phyloP scores from a whole-genome alignment of 257 asterid genomes.

The Primulina huaijiensis region DNA sequence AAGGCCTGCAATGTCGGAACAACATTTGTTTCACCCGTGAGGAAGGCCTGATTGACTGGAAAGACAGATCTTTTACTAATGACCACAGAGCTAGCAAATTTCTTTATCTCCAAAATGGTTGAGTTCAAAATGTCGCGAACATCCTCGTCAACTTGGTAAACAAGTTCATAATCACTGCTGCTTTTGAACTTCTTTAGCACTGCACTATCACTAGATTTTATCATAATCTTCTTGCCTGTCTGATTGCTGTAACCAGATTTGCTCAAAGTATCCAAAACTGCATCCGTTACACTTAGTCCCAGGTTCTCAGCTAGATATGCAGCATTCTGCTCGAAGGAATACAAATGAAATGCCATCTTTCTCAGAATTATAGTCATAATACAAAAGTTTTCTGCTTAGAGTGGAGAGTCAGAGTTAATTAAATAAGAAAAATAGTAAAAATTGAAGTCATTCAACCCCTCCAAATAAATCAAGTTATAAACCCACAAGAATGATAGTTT shows the following conservation, averaged over 20 bases:
- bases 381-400: background rate
- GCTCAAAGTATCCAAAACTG: conserved; percentile 55
- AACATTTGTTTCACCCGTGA: conserved; percentile 39
- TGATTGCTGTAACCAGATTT: conserved; percentile 49
- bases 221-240: conserved; percentile 58
- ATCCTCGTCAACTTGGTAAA: conserved; percentile 51
- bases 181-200: conserved; percentile 51
- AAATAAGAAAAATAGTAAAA: background rate
- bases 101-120: conserved; percentile 55
- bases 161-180: conserved; percentile 54
- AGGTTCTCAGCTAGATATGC: conserved; percentile 63
- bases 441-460: background rate
- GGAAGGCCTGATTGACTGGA: conserved; percentile 36
- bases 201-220: conserved; percentile 61
- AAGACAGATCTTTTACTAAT: conserved; percentile 50
- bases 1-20: conserved; percentile 53
- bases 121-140: conserved; percentile 55
- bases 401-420: background rate
- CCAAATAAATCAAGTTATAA: background rate
- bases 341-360: background rate
- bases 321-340: conserved; percentile 51
- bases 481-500: background rate
- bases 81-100: conserved; percentile 63
- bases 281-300: conserved; percentile 64
- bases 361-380: background rate